Evolutionary conservation across 305 asterid genomes (phyloP), one percentile per base, ranked within the genome.

Genomic region (Vinca major): DNA sequence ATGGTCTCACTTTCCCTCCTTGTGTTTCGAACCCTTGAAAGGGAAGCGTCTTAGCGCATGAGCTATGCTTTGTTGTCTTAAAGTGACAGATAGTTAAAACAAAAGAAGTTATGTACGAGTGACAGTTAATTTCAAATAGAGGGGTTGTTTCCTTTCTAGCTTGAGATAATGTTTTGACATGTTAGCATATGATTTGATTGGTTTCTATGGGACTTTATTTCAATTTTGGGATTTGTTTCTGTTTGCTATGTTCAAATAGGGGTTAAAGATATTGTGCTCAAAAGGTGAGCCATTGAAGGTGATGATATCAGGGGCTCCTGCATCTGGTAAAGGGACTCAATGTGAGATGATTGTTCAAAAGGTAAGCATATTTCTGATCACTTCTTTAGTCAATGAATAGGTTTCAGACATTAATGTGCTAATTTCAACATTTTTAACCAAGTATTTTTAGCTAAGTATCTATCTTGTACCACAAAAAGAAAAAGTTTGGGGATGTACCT

Each of bases 241-340:
- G 9, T 4, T 0, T 65, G 9, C 16, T 21, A 48, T 44, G 19
- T 64, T 63, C 71, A 67, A 70, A 73, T 78, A 85, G 90, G 82
- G 76, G 14, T 78, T 78, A 52, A 81, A 74, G 74, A 81, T 82
- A 65, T 79, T 76, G 16, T 79, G 84, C 75, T 78, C 89, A 13
- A 79, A 67, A 75, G 74, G 63, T 44, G 96, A 86, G 81, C 95
- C 96, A n/a, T 58, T 91, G 80, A 89, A 86, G 80, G 95, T 89
- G 85, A 87, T 89, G 94, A 89, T 91, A 73, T 91, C 95, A 0
- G 96, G 97, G 56, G 96, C 97, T 7, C 97, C 97, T 20, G 97
- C 96, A 55, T 91, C 97, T 10, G 96, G 98, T 65, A 91, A 89
- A 85, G 98, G 98, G 72, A 91, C 98, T 63, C 97, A 89, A 73